Percentiles rank a stretch among this genome's conserved stretches.
Conservation (phyloP, 192 early-diverging fungal species). For the Oehlia diaphana region DNA sequence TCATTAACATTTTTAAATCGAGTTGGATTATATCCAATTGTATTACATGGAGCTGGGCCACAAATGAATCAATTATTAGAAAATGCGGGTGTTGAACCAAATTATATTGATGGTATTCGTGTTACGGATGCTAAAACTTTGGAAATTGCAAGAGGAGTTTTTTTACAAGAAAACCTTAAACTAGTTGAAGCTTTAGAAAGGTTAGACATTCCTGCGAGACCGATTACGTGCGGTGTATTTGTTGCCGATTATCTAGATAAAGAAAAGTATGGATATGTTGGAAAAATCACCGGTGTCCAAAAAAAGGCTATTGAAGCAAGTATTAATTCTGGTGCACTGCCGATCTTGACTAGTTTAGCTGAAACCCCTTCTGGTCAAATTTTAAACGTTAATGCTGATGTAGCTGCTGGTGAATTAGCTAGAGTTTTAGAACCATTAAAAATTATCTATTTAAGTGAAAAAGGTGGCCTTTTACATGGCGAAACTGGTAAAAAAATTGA, state of each 20-base stretch:
- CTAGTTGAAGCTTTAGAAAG: conserved; percentile 96
- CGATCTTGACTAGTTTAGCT: conserved; percentile 94
- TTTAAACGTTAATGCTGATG: conserved; percentile 98
- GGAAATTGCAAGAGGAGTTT: conserved; percentile 92
- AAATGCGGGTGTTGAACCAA: conserved; percentile 91
- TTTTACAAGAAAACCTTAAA: conserved; percentile 94
- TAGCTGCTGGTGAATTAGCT: conserved; percentile 96
- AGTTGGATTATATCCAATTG: conserved; percentile 97
- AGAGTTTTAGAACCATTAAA: conserved; percentile 95
- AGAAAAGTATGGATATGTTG: conserved; percentile 94
- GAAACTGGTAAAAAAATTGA: conserved; percentile 95
- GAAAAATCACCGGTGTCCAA: conserved; percentile 87
- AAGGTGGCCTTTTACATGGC: conserved; percentile 94
- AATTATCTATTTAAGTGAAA: conserved; percentile 97
- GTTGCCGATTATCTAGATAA: conserved; percentile 94
- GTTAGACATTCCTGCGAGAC: conserved; percentile 93
- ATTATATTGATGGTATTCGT: conserved; percentile 93
- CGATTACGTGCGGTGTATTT: conserved; percentile 95
- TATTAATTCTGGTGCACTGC: conserved; percentile 91
- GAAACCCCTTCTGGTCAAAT: conserved; percentile 96
- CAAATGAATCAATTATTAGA: conserved; percentile 92
- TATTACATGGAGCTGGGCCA: conserved; percentile 97
- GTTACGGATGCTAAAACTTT: conserved; percentile 94
- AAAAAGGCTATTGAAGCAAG: conserved; percentile 92
- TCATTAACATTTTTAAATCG: conserved; percentile 96